Evolutionary conservation across 768 basidiomycete species (phyloP).

Genomic region (Panaeolus cyanescens): DNA sequence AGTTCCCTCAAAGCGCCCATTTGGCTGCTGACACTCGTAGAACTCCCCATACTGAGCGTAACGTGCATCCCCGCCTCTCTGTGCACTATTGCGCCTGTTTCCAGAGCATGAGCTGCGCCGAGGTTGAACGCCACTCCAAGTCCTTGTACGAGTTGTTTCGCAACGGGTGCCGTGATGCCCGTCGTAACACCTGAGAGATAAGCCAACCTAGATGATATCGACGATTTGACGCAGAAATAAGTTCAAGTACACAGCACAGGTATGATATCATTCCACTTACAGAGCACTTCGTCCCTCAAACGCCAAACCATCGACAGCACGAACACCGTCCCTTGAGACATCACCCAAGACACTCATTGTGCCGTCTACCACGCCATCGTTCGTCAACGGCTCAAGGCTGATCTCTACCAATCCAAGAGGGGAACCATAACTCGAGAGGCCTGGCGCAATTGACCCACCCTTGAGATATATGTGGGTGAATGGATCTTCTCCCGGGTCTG

Average conservation of each 20-base stretch:
- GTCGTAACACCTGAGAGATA: conserved; percentile 76
- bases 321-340: conserved; percentile 66
- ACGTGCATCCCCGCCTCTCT: conserved; percentile 71
- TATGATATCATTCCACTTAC: too few species aligned
- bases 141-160: conserved; percentile 59
- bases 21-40: conserved; percentile 61
- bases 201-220: conserved; percentile 51
- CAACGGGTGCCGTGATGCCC: conserved; percentile 61
- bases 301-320: conserved; percentile 65
- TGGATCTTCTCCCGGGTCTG: conserved; percentile 22
- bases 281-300: conserved; percentile 55
- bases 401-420: conserved; percentile 74
- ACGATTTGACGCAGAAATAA: too few species aligned
- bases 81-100: conserved; percentile 60
- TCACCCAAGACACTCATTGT: conserved; percentile 27
- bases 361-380: neutral
- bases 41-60: conserved; percentile 33
- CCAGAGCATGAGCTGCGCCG: conserved; percentile 59
- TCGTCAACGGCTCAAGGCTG: conserved; percentile 30
- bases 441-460: conserved; percentile 64
- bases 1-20: conserved; percentile 55
- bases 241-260: too few species aligned
- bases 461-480: conserved; percentile 48
- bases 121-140: conserved; percentile 63
- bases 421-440: conserved; percentile 67